These are phyloP conservation scores for Coemansia sp. DNA, from an alignment of 192 early-diverging fungal genomes.

Conservation along the genomic window DNA sequence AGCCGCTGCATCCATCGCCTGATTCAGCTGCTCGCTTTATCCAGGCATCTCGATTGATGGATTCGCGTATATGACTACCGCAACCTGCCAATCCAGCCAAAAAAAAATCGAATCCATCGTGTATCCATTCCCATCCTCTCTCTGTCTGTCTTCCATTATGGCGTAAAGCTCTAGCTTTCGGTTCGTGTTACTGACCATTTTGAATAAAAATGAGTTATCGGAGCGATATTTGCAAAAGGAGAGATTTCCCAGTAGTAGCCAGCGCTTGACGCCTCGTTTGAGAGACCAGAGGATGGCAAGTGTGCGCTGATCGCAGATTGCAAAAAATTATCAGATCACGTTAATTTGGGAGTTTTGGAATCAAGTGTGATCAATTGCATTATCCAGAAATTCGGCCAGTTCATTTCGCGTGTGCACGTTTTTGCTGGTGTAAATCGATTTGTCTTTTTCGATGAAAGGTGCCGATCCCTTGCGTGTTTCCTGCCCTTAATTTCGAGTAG, in stretches of 20 bases:
- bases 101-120: background rate
- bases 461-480: background rate
- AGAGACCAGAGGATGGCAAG: background rate
- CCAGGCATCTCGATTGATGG: background rate
- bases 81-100: background rate
- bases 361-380: background rate
- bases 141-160: background rate
- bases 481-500: background rate
- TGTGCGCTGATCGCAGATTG: background rate
- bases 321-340: background rate
- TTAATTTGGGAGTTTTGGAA: background rate
- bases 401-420: background rate
- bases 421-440: background rate
- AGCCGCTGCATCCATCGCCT: background rate
- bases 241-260: conserved; percentile 2
- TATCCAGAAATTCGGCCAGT: background rate
- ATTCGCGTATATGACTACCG: background rate
- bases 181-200: conserved; percentile 2
- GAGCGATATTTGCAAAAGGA: conserved; percentile 1
- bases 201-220: background rate
- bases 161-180: background rate
- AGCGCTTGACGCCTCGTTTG: background rate
- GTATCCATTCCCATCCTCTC: background rate
- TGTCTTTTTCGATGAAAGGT: background rate
- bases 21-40: background rate